Base-by-base conservation (phyloP, 352 stramenopile species). In the Aphanomyces euteiches region DNA sequence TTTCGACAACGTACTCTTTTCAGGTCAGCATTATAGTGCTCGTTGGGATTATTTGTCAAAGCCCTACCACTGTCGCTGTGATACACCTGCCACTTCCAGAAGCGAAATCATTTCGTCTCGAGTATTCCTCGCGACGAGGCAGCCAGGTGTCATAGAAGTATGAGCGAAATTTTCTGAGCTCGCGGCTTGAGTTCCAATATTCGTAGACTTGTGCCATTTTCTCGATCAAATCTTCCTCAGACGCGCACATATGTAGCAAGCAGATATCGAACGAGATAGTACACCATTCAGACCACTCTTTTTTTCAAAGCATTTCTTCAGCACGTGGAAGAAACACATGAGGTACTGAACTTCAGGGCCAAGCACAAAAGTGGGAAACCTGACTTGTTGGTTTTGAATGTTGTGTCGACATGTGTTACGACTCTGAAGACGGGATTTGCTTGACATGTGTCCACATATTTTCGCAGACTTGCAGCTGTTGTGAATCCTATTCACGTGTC, bases 331-430 rank as follows among this genome's bases (percentile, higher is more conserved):
- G 15, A 48, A 48, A 15, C 43, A 48, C 43, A 48, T 48, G 43
- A 48, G 43, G 43, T 15, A 48, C 43, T 48, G 8, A 48, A 48
- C 15, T 48, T 48, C 15, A 15, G 43, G 43, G 12, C 48, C 48
- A 57, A 57, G 36, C 36, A 57, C 17, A n/a, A 57, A 57, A 12
- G 8, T n/a, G 48, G 48, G 48, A 36, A 57, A 7, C 48, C 48
- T 21, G 19, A 57, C 48, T 36, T 34, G 48, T 57, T 57, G 7
- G 12, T 57, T 36, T 15, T 7, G 19, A 57, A 57, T 57, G 48
- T 57, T 34, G 48, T 57, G 48, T 48, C 43, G 43, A 48, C 15
- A 15, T 48, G 43, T 15, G 8, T 8, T 8, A 57, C 48, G 36
- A 36, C 12, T 15, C 43, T 6, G 17, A 19, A 7, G 48, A 7